These are phyloP conservation scores for Colletotrichum spinosum DNA, from an alignment of 2,329 filamentous ascomycete genomes.

Conservation along the genomic window DNA sequence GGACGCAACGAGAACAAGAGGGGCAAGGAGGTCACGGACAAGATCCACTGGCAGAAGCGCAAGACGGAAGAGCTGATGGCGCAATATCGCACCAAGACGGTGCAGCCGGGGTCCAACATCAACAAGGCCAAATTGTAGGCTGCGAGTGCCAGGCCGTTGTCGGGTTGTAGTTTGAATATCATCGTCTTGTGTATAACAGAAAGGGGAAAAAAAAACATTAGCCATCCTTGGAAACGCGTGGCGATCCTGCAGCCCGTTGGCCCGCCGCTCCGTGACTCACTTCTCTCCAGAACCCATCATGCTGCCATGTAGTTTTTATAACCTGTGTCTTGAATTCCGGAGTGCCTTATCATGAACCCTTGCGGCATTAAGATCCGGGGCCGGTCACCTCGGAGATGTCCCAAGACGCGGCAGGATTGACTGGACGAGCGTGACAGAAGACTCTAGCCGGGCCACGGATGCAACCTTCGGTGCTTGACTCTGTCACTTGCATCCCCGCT, in stretches of 20 bases:
- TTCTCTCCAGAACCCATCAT: slow-evolving; percentile 9
- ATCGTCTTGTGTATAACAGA: slow-evolving; percentile 18
- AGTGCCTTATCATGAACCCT: slow-evolving; percentile 5
- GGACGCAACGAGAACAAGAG: slow-evolving; percentile 84
- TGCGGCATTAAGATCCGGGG: slow-evolving; percentile 28
- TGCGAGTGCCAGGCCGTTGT: slow-evolving; percentile 13
- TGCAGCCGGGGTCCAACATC: slow-evolving; percentile 66
- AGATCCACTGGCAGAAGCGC: slow-evolving; percentile 72
- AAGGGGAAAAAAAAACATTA: neutral
- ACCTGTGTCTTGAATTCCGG: too few species aligned
- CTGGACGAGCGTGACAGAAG: slow-evolving; percentile 8
- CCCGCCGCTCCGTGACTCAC: slow-evolving; percentile 35
- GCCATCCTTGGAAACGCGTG: neutral
- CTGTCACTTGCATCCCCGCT: neutral
- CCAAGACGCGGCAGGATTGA: slow-evolving; percentile 21
- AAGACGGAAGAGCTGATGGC: slow-evolving; percentile 75
- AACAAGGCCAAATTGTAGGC: slow-evolving; percentile 58
- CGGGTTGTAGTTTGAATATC: slow-evolving; percentile 8
- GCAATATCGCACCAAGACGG: slow-evolving; percentile 61
- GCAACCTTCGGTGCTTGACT: slow-evolving; percentile 23
- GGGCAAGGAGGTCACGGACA: slow-evolving; percentile 68
- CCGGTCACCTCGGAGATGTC: slow-evolving; percentile 35
- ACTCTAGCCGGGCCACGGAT: slow-evolving; percentile 1
- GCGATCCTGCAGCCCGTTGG: slow-evolving; percentile 20
- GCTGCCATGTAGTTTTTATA: slow-evolving; percentile 11